phyloP scores from a whole-genome alignment of 192 early-diverging fungal species.

The Entomortierella lignicola region DNA sequence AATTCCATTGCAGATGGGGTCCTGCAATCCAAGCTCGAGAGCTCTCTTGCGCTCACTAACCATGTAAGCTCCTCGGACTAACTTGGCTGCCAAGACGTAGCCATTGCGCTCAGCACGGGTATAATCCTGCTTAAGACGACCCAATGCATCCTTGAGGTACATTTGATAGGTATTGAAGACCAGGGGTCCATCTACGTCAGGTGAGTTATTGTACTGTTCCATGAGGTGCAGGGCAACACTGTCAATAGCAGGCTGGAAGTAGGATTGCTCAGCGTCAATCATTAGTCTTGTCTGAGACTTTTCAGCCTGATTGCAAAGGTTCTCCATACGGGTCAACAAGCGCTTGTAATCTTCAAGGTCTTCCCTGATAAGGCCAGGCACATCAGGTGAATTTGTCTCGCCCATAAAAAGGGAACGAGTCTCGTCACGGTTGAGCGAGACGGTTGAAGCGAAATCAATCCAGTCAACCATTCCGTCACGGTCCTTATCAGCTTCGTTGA shows the following conservation, averaged over 20 bases:
- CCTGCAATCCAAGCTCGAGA: slow-evolving; percentile 69
- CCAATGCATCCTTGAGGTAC: slow-evolving; percentile 81
- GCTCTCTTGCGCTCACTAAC: slow-evolving; percentile 75
- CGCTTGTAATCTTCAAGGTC: slow-evolving; percentile 80
- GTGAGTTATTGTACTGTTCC: slow-evolving; percentile 72
- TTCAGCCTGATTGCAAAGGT: slow-evolving; percentile 72
- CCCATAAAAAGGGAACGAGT: slow-evolving; percentile 60
- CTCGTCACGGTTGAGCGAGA: slow-evolving; percentile 71
- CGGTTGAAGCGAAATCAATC: slow-evolving; percentile 70
- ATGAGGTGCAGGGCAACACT: slow-evolving; percentile 78
- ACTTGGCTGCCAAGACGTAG: slow-evolving; percentile 85
- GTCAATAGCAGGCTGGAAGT: slow-evolving; percentile 95
- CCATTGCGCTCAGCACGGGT: slow-evolving; percentile 74
- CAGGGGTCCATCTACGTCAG: slow-evolving; percentile 61
- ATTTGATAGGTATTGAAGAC: slow-evolving; percentile 98
- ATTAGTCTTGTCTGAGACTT: slow-evolving; percentile 77
- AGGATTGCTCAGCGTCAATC: slow-evolving; percentile 94
- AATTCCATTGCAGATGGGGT: slow-evolving; percentile 86
- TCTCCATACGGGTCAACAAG: slow-evolving; percentile 75
- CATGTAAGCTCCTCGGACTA: slow-evolving; percentile 92
- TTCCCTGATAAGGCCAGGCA: slow-evolving; percentile 50
- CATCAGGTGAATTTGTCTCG: slow-evolving; percentile 5
- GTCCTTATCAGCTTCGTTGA: slow-evolving; percentile 63
- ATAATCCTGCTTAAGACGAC: slow-evolving; percentile 73
- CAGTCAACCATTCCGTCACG: slow-evolving; percentile 72